Percentiles rank a stretch among this genome's conserved stretches.
phyloP scores from a whole-genome alignment of 768 basidiomycete genomes.

The Porphyrellus cyaneotinctus region DNA sequence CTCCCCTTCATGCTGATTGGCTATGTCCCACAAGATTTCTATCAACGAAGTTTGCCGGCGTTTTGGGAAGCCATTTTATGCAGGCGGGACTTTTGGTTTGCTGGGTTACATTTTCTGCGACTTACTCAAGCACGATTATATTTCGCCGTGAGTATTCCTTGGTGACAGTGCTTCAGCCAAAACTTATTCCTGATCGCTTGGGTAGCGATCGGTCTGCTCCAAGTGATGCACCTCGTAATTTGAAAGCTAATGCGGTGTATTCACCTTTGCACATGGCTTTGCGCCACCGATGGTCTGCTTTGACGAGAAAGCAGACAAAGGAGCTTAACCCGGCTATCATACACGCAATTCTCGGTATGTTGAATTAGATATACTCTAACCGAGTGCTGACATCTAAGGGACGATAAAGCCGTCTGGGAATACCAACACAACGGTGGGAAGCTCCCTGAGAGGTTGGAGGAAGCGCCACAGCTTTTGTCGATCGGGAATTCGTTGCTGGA shows the following conservation, averaged over 20 bases:
- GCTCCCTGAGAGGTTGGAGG: slow-evolving; percentile 50
- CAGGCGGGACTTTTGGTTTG: slow-evolving; percentile 88
- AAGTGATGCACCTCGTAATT: slow-evolving; percentile 54
- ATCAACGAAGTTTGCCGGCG: slow-evolving; percentile 80
- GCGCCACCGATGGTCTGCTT: slow-evolving; percentile 59
- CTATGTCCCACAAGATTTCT: slow-evolving; percentile 47
- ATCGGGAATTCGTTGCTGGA: slow-evolving; percentile 60
- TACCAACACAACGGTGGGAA: slow-evolving; percentile 57
- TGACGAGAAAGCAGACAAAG: slow-evolving; percentile 76
- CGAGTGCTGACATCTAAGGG: slow-evolving; percentile 13
- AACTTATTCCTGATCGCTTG: slow-evolving; percentile 5
- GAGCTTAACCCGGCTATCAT: slow-evolving; percentile 74
- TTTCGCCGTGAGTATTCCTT: slow-evolving; percentile 63
- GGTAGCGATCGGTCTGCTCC: slow-evolving; percentile 60
- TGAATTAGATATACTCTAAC: not conserved
- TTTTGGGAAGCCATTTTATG: slow-evolving; percentile 76
- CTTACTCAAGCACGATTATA: slow-evolving; percentile 80
- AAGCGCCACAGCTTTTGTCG: slow-evolving; percentile 54
- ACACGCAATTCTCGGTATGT: slow-evolving; percentile 68
- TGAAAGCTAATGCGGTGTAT: slow-evolving; percentile 63
- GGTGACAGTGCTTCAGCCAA: slow-evolving; percentile 6
- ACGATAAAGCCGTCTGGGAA: slow-evolving; percentile 71
- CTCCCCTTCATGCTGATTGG: slow-evolving; percentile 5
- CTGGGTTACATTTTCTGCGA: slow-evolving; percentile 95
- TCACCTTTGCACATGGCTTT: slow-evolving; percentile 59